A percentile compares a stretch with the other conserved stretches of the same genome.
phyloP scores from a whole-genome alignment of 805 yeast species.

The Dipodascus geniculatus region DNA sequence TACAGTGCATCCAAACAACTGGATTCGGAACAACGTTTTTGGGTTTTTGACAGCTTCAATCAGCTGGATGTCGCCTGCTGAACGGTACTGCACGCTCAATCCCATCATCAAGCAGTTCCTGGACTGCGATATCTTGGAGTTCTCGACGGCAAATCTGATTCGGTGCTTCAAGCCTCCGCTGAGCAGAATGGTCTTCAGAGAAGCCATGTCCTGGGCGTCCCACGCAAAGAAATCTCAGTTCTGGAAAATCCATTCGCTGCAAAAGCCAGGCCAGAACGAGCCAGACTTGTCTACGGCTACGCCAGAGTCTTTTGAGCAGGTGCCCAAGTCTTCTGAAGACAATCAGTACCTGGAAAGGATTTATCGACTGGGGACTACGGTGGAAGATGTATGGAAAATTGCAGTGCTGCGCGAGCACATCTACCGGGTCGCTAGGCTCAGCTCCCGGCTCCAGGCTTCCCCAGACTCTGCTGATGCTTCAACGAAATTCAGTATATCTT shows the following conservation, averaged over 20 bases:
- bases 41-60: constrained; percentile 51
- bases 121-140: constrained; percentile 61
- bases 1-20: constrained; percentile 73
- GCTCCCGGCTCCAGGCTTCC: not conserved
- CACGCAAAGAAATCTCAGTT: constrained; percentile 59
- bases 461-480: not conserved
- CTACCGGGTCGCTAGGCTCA: constrained; percentile 23
- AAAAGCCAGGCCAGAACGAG: constrained; percentile 1
- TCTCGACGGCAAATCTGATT: constrained; percentile 53
- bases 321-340: constrained; percentile 20
- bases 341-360: constrained; percentile 53
- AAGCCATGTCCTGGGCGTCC: constrained; percentile 60
- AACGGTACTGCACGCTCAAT: constrained; percentile 67
- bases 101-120: constrained; percentile 72
- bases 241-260: constrained; percentile 42
- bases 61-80: constrained; percentile 57
- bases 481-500: too few relatives aligned
- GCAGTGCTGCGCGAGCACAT: constrained; percentile 60
- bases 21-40: constrained; percentile 65
- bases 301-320: not conserved
- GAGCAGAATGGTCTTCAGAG: constrained; percentile 49
- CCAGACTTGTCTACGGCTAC: constrained; percentile 2
- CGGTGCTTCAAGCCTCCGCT: constrained; percentile 60
- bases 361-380: constrained; percentile 59
- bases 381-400: constrained; percentile 73